A percentile compares a stretch with the other conserved stretches of the same genome.
phyloP scores from a whole-genome alignment of 441 rosid genomes.

The Croton laevigatus region DNA sequence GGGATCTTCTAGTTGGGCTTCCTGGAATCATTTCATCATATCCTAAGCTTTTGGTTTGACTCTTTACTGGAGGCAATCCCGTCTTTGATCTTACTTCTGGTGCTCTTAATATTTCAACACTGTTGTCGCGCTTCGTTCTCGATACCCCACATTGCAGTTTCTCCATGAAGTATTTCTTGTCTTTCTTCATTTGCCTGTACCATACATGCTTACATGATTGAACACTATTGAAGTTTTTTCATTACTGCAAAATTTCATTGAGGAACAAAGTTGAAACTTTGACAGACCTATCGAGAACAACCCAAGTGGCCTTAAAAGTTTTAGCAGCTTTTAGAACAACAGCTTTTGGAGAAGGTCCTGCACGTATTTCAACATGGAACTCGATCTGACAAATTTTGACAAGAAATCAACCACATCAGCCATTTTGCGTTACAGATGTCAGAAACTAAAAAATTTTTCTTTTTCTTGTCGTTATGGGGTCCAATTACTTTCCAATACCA shows the following conservation, averaged over 20 bases:
- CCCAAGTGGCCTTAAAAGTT: conserved; percentile 40
- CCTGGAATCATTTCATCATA: conserved; percentile 57
- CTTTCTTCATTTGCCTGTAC: conserved; percentile 56
- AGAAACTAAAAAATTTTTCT: not conserved
- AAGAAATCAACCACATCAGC: conserved; percentile 11
- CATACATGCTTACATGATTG: not conserved
- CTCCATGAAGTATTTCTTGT: conserved; percentile 41
- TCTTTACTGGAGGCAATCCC: conserved; percentile 8
- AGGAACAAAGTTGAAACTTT: not conserved
- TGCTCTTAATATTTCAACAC: conserved; percentile 38
- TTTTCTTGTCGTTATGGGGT: no score
- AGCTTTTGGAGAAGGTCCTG: conserved; percentile 39
- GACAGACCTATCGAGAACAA: conserved; percentile 58
- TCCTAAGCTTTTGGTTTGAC: conserved; percentile 6
- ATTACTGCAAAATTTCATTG: not conserved
- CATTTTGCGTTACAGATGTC: not conserved
- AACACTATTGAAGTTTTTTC: not conserved
- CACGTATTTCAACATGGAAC: conserved; percentile 39
- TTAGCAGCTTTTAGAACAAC: conserved; percentile 38
- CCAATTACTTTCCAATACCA: no score
- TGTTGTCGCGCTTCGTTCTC: conserved; percentile 42
- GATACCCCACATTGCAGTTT: conserved; percentile 51
- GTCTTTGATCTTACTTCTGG: conserved; percentile 21
- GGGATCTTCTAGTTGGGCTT: conserved; percentile 14
- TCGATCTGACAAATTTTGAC: conserved; percentile 37